phyloP scores from a whole-genome alignment of 306 rosid genomes.

The Arachis hypogaea region DNA sequence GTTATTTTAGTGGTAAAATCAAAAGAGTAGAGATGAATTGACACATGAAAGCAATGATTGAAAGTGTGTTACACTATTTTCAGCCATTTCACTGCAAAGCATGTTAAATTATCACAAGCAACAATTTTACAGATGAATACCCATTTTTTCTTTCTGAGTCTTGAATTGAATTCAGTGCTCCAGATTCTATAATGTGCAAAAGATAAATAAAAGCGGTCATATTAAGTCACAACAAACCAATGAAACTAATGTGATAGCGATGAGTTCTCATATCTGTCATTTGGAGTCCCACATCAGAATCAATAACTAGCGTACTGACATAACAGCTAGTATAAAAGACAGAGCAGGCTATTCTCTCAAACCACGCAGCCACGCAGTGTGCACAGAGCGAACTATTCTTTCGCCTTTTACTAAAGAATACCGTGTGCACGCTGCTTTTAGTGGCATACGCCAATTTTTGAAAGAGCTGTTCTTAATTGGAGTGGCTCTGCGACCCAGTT shows the following conservation, averaged over 20 bases:
- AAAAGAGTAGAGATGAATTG: neutral
- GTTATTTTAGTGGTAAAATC: neutral
- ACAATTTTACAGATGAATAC: neutral
- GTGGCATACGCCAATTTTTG: slow-evolving; percentile 51
- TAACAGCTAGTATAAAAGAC: neutral
- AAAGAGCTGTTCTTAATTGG: neutral
- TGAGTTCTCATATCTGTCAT: neutral
- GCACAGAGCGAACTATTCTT: neutral
- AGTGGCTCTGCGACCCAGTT: neutral
- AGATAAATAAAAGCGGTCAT: neutral
- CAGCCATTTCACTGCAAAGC: neutral
- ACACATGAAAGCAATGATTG: neutral
- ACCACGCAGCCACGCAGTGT: neutral
- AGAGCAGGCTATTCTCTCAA: neutral
- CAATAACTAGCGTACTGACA: neutral
- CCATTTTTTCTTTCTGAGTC: neutral
- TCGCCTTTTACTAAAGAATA: neutral
- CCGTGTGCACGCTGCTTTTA: slow-evolving; percentile 30
- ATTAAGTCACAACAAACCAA: neutral
- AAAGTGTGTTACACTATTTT: neutral
- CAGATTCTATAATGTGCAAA: neutral
- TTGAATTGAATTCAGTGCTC: neutral
- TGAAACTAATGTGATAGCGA: neutral
- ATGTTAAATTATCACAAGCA: neutral
- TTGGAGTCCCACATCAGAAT: neutral